Evolutionary conservation across 176 grass and related monocot genomes (phyloP), one percentile per base, ranked within the genome.

Genomic region (Hordeum marinum): DNA sequence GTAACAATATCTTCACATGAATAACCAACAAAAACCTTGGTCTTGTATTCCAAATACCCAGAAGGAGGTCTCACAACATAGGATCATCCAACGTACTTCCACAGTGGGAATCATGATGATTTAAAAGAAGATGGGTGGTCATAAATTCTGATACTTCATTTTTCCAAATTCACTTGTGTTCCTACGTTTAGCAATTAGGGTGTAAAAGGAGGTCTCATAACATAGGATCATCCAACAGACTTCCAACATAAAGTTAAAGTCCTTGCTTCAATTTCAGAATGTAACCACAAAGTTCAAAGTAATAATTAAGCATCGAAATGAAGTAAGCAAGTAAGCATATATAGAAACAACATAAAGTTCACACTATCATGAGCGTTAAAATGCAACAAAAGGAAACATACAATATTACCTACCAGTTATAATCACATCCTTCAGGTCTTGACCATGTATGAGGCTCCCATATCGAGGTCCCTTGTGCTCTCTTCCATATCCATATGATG

Each of bases 401-500:
- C 27, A 84, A 27, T 64, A 27, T 27, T 78, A 85, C 45, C 36
- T 79, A 97, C 94, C 96, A 81, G 96, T 95, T 87, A 98, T 98
- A 87, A 84, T 87, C 76, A 98, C 91, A 89, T 95, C 91, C 77
- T 83, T 83, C 66, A 98, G 84, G 81, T 95, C 80, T 66, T 95
- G 93, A 50, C 96, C 96, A 58, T 98, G 93, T 81, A 98, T 95
- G 67, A 98, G 89, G 78, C 96, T 98, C n/a, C 96, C 96, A 45
- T 98, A 98, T 80, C 96, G 83, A 88, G 96, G 90, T 58, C 96
- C 96, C 79, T 68, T 94, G 76, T 85, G 83, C 67, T 98, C 96
- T 82, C 96, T 95, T 80, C 96, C 96, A 48, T 92, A 90, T 55
- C 96, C 96, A 78, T 98, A 98, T 72, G 96, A 98, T n/a, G 96